Evolutionary conservation across 2,329 filamentous ascomycete genomes (phyloP).

Genomic region (Cercospora zeina): DNA sequence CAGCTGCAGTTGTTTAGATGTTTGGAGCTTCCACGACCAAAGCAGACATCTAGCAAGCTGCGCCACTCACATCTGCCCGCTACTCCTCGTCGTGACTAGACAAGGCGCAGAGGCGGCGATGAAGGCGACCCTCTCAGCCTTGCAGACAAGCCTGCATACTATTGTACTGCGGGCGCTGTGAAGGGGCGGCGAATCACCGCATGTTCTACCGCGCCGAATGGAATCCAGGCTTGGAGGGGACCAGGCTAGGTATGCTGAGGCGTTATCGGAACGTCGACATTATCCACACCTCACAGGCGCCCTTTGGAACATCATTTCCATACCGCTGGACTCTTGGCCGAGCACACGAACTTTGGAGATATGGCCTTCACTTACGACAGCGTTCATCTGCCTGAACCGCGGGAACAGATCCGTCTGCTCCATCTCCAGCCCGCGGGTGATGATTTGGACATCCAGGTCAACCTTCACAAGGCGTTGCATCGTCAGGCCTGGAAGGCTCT

Average conservation of each 20-base stretch:
- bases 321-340: background rate
- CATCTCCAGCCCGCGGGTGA: background rate
- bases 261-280: background rate
- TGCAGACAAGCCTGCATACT: background rate
- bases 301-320: background rate
- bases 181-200: background rate
- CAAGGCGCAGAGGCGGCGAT: background rate
- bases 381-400: background rate
- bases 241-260: background rate
- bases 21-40: background rate
- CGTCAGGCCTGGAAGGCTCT: background rate
- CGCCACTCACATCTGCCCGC: background rate
- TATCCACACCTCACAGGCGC: background rate
- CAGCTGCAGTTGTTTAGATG: background rate
- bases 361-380: slow-evolving; percentile 1
- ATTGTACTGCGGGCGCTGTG: background rate
- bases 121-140: background rate
- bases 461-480: background rate
- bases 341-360: background rate
- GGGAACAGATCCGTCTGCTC: background rate
- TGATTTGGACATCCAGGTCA: background rate
- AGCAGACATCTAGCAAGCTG: background rate
- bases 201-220: background rate
- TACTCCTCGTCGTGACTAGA: background rate
- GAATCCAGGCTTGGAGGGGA: background rate